phyloP scores from a whole-genome alignment of 2,329 filamentous ascomycete species.

The Sclerotinia sclerotiorum region DNA sequence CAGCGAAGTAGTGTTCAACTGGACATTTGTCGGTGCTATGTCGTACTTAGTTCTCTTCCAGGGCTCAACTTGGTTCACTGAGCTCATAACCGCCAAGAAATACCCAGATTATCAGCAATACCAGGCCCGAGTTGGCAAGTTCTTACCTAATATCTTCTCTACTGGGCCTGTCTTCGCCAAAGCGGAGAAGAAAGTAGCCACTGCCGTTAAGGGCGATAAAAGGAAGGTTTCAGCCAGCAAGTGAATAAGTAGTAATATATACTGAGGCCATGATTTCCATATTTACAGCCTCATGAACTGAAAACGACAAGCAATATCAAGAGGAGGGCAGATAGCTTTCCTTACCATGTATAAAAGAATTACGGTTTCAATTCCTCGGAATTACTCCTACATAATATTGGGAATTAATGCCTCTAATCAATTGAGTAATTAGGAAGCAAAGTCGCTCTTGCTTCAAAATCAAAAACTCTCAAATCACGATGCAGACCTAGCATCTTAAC shows the following conservation, averaged over 20 bases:
- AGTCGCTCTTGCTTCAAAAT: background rate
- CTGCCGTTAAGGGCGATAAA: background rate
- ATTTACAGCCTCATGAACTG: background rate
- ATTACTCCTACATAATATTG: background rate
- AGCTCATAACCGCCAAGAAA: slow-evolving; percentile 75
- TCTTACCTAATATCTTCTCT: slow-evolving; percentile 59
- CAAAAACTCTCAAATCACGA: background rate
- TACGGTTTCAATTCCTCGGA: background rate
- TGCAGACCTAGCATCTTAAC: background rate
- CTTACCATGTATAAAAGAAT: background rate
- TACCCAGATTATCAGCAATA: slow-evolving; percentile 88
- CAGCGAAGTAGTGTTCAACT: slow-evolving; percentile 71
- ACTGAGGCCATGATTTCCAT: background rate
- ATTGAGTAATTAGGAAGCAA: background rate
- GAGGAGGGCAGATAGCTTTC: background rate
- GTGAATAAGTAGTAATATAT: slow-evolving; percentile 5
- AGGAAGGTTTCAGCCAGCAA: slow-evolving; percentile 4
- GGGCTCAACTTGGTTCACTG: slow-evolving; percentile 83
- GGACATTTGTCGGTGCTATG: slow-evolving; percentile 70
- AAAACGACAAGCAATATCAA: background rate
- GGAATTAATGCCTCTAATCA: background rate
- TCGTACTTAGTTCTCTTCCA: slow-evolving; percentile 81
- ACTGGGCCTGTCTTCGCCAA: background rate
- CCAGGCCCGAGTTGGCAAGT: slow-evolving; percentile 77
- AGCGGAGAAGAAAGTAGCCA: slow-evolving; percentile 17